Evolutionary conservation across 306 rosid species (phyloP).

Genomic region (Prinsepia uniflora): DNA sequence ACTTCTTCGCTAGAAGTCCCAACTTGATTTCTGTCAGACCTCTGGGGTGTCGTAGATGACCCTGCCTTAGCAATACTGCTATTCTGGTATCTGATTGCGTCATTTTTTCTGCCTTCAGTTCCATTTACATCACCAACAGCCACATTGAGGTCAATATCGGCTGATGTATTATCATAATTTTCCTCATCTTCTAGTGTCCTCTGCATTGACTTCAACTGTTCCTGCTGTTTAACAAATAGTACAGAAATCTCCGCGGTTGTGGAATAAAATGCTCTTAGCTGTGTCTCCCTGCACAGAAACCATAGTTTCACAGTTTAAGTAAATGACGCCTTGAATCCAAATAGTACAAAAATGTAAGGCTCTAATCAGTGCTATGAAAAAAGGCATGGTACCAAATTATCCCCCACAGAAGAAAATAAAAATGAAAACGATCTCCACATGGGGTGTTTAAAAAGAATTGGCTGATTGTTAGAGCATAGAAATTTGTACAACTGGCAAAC

Average conservation of each 20-base stretch:
- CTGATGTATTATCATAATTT: slow-evolving; percentile 71
- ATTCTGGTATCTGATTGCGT: slow-evolving; percentile 31
- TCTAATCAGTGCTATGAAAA: background rate
- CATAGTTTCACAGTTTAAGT: slow-evolving; percentile 5
- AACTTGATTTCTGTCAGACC: slow-evolving; percentile 37
- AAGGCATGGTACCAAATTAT: background rate
- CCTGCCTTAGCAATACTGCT: slow-evolving; percentile 44
- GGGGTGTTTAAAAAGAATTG: background rate
- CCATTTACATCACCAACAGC: slow-evolving; percentile 31
- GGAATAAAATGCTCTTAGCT: slow-evolving; percentile 88
- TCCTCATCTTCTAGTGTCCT: slow-evolving; percentile 92
- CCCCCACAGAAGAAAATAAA: background rate
- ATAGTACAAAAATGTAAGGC: background rate
- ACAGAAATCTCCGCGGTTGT: slow-evolving; percentile 86
- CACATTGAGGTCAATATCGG: slow-evolving; percentile 56
- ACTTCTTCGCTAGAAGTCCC: slow-evolving; percentile 67
- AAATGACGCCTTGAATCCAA: slow-evolving; percentile 9
- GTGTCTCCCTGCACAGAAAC: slow-evolving; percentile 66
- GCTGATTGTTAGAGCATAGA: background rate
- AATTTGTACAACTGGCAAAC: background rate
- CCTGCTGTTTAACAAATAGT: slow-evolving; percentile 82
- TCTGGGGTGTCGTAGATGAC: slow-evolving; percentile 49
- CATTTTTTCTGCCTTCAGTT: slow-evolving; percentile 33
- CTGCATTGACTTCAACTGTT: slow-evolving; percentile 87
- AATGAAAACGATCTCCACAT: background rate